Conservation (phyloP, 2,329 filamentous ascomycete species). For the Ilyonectria sp. region DNA sequence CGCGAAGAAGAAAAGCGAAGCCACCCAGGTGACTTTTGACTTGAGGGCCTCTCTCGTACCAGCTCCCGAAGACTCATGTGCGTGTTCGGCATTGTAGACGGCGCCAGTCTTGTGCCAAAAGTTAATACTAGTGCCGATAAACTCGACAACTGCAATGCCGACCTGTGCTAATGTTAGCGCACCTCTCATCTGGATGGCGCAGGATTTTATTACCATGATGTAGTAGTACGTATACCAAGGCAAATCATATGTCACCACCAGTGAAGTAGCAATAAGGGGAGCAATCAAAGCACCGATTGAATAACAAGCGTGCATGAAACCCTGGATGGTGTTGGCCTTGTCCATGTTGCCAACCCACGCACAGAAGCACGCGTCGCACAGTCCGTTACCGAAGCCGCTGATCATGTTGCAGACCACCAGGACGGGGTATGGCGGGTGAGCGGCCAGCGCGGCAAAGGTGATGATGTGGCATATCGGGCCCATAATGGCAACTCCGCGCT, state of each 20-base stretch:
- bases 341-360: slow-evolving; percentile 75
- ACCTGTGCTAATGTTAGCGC: slow-evolving; percentile 46
- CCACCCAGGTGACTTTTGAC: slow-evolving; percentile 74
- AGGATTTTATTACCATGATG: slow-evolving; percentile 70
- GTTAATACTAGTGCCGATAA: slow-evolving; percentile 62
- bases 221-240: slow-evolving; percentile 82
- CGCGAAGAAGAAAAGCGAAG: slow-evolving; percentile 77
- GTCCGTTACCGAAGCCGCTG: slow-evolving; percentile 77
- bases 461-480: slow-evolving; percentile 73
- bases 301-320: slow-evolving; percentile 77
- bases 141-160: slow-evolving; percentile 69
- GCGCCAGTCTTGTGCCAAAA: slow-evolving; percentile 74
- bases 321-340: slow-evolving; percentile 77
- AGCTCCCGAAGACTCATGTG: slow-evolving; percentile 45
- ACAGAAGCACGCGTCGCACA: slow-evolving; percentile 68
- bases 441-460: slow-evolving; percentile 71
- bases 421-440: slow-evolving; percentile 76
- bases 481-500: slow-evolving; percentile 76
- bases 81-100: slow-evolving; percentile 63
- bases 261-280: slow-evolving; percentile 76
- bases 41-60: slow-evolving; percentile 58
- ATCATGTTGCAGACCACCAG: slow-evolving; percentile 75
- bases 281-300: slow-evolving; percentile 75
- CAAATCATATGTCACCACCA: slow-evolving; percentile 72
- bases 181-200: slow-evolving; percentile 25